Evolutionary conservation across 495 filamentous ascomycete genomes (phyloP), one percentile per base, ranked within the genome.

Genomic region (Penicillium desertorum): DNA sequence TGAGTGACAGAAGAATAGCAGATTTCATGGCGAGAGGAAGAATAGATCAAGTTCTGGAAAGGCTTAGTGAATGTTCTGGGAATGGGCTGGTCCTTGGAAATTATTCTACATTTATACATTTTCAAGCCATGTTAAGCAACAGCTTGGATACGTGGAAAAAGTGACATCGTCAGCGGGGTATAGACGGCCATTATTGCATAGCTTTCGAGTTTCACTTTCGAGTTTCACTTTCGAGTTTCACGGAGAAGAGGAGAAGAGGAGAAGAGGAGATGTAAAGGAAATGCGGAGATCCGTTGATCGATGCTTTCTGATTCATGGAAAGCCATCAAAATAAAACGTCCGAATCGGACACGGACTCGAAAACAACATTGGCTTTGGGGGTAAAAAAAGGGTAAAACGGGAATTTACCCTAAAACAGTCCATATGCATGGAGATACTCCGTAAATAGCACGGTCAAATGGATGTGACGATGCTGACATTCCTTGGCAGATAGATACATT

Each of bases 21-120:
- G 61, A 54, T 60, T 69, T 71, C 68, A 74, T 74, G 27, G 30
- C 48, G 58, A 47, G 54, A 52, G 29, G 34, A 45, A 17, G 47
- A 36, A 36, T 64, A 53, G 50, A n/a, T 4, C 14, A 9, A 37
- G 6, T 39, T n/a, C 6, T 48, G 51, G 12, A 12, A 36, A 56
- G 10, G 45, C 45, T 37, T 44, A 25, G 44, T 11, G 23, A 34
- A 34, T 34, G 3, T 34, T 34, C 30, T 8, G 10, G 27, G 19
- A 39, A 12, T 17, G 17, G 36, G 20, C 10, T 12, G 11, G 14
- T 23, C n/a, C 12, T 17, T 19, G n/a, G 1, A n/a, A 41, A 0
- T 20, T 55, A n/a, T n/a, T n/a, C n/a, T n/a, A n/a, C n/a, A n/a
- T n/a, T n/a, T n/a, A 45, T 55, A 46, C 16, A 22, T 20, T 32